phyloP scores from a whole-genome alignment of 352 stramenopile species.

The Plasmopara muralis region DNA sequence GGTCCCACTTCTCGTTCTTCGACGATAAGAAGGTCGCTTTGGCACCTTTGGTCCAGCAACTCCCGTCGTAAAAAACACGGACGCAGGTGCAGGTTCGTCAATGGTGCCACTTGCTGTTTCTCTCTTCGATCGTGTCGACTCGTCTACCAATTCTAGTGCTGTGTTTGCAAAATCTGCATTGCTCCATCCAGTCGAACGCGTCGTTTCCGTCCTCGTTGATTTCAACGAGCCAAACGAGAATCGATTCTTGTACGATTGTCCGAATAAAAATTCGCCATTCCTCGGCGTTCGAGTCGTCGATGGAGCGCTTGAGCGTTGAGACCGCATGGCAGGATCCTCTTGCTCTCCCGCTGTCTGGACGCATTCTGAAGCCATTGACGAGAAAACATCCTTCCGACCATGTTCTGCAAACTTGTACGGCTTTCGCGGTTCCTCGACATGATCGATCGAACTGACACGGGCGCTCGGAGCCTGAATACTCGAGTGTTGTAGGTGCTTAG shows the following conservation, averaged over 20 bases:
- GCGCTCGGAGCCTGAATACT: neutral
- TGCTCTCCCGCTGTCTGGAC: slow-evolving; percentile 1
- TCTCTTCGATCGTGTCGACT: slow-evolving; percentile 2
- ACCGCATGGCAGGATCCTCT: slow-evolving; percentile 14
- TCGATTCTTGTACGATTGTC: slow-evolving; percentile 26
- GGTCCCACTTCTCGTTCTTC: slow-evolving; percentile 13
- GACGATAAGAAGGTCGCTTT: slow-evolving; percentile 8
- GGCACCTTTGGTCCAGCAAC: slow-evolving; percentile 8
- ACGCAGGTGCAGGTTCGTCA: slow-evolving; percentile 4
- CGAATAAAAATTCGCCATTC: slow-evolving; percentile 20
- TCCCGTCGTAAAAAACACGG: slow-evolving; percentile 17
- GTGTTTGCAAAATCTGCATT: neutral
- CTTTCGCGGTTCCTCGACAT: slow-evolving; percentile 7
- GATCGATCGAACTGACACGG: neutral
- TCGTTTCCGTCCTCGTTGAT: slow-evolving; percentile 10
- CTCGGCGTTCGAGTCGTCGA: neutral
- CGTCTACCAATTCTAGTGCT: slow-evolving; percentile 1
- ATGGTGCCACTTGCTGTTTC: neutral
- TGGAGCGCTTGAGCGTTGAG: slow-evolving; percentile 5
- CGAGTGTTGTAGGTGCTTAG: neutral
- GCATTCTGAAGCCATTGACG: neutral
- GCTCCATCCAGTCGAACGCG: slow-evolving; percentile 1
- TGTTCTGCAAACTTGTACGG: slow-evolving; percentile 18
- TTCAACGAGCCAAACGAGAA: slow-evolving; percentile 11
- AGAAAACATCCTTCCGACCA: neutral